A percentile compares a stretch with the other conserved stretches of the same genome.
Evolutionary conservation across 2,329 filamentous ascomycete species (phyloP).

Genomic region (Aspergillus eucalypticola): DNA sequence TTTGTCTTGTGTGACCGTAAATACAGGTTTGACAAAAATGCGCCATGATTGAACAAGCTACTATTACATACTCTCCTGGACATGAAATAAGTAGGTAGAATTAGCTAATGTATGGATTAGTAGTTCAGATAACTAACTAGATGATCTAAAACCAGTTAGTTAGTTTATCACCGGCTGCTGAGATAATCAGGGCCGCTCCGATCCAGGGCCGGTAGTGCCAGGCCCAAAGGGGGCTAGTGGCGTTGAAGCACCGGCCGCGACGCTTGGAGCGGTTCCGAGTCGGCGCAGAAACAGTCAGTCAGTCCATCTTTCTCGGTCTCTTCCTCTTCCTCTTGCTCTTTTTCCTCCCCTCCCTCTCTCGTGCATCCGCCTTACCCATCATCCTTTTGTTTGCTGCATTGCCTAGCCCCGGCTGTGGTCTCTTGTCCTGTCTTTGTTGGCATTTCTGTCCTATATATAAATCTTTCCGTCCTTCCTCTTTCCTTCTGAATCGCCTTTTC

Average conservation of each 20-base stretch:
- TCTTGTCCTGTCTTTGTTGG: slow-evolving; percentile 4
- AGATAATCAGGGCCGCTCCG: slow-evolving; percentile 11
- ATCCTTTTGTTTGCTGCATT: slow-evolving; percentile 13
- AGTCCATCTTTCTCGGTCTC: slow-evolving; percentile 12
- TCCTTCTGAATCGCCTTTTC: slow-evolving; percentile 5
- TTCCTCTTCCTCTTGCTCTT: slow-evolving; percentile 11
- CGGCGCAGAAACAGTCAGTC: slow-evolving; percentile 18
- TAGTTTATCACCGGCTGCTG: background rate
- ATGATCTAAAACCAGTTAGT: background rate
- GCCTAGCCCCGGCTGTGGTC: slow-evolving; percentile 9
- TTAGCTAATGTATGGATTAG: background rate
- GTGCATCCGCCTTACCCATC: too few species aligned
- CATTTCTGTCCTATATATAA: background rate
- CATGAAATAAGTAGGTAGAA: background rate
- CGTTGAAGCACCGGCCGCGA: background rate
- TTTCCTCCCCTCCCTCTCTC: slow-evolving; percentile 2
- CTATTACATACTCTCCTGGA: background rate
- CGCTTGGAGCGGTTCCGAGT: slow-evolving; percentile 17
- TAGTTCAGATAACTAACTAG: background rate
- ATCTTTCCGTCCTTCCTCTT: background rate
- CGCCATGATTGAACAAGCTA: background rate
- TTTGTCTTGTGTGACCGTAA: background rate
- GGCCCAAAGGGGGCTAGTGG: slow-evolving; percentile 13
- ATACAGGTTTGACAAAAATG: background rate
- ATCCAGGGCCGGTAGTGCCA: slow-evolving; percentile 5